Percentiles rank a stretch among this genome's conserved stretches.
phyloP scores from a whole-genome alignment of 169 alveolate species.

The Eimeria maxima region DNA sequence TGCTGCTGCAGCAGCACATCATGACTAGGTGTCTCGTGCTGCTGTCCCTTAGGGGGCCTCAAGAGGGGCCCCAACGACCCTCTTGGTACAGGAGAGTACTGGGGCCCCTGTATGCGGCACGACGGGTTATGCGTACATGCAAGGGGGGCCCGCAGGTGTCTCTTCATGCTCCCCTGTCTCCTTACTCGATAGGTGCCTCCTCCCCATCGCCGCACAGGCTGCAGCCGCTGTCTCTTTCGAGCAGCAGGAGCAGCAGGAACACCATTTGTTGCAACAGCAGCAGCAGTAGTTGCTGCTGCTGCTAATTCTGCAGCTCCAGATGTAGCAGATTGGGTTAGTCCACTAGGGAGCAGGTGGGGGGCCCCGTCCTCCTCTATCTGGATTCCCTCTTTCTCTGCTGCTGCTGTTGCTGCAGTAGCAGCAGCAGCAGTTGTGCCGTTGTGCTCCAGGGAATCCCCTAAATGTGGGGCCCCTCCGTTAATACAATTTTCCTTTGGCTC shows the following conservation, averaged over 20 bases:
- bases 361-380: neutral
- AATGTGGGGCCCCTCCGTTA: neutral
- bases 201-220: neutral
- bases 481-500: neutral
- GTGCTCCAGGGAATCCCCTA: neutral
- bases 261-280: too few species aligned
- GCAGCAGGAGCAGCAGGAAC: neutral
- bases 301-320: neutral
- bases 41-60: slow-evolving; percentile 26
- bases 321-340: neutral
- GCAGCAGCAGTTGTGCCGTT: neutral
- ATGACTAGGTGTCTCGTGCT: neutral
- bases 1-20: slow-evolving; percentile 54
- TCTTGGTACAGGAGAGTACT: slow-evolving; percentile 13
- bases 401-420: neutral
- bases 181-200: neutral
- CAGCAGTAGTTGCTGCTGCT: slow-evolving; percentile 5
- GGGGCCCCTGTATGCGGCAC: neutral
- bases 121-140: slow-evolving; percentile 17
- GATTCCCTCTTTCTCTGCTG: neutral
- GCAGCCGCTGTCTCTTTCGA: neutral
- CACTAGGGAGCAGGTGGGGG: neutral
- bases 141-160: neutral
- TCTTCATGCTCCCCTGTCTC: slow-evolving; percentile 12
- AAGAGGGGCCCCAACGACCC: slow-evolving; percentile 52